Evolutionary conservation across 768 basidiomycete genomes (phyloP).

Genomic region (Collybiopsis confluens): DNA sequence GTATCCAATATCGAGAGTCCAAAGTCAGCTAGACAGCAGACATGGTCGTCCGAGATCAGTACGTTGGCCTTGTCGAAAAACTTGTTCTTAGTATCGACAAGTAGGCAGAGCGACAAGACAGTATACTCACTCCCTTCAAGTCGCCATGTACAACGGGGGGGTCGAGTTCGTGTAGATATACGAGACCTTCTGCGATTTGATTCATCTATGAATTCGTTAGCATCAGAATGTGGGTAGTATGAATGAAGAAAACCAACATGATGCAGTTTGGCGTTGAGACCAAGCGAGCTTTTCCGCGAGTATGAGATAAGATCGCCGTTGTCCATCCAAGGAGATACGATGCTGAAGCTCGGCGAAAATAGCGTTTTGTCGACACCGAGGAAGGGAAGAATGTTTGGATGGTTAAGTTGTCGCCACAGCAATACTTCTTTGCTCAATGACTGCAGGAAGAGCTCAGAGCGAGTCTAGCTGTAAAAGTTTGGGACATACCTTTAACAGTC

Average conservation of each 20-base stretch:
- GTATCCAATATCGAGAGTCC: constrained; percentile 12
- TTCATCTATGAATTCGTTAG: constrained; percentile 13
- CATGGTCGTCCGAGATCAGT: constrained; percentile 19
- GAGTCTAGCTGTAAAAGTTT: too few relatives aligned
- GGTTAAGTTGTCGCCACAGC: constrained; percentile 27
- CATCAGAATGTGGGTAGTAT: constrained; percentile 23
- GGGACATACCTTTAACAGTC: background rate
- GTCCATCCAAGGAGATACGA: constrained; percentile 39
- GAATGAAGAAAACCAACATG: constrained; percentile 10
- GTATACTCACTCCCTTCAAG: constrained; percentile 35
- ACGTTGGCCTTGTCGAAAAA: constrained; percentile 28
- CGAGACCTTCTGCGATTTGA: constrained; percentile 31
- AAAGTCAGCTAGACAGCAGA: constrained; percentile 28
- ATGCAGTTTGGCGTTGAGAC: constrained; percentile 8
- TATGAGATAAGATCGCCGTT: constrained; percentile 22
- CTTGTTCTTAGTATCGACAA: too few relatives aligned
- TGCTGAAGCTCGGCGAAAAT: constrained; percentile 14
- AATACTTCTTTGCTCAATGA: constrained; percentile 16
- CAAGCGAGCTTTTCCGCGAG: constrained; percentile 20
- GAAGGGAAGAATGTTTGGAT: constrained; percentile 27
- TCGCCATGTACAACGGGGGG: constrained; percentile 40
- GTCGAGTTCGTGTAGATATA: constrained; percentile 32
- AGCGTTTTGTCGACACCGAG: constrained; percentile 20
- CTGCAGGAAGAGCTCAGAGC: background rate
- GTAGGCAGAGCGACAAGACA: too few relatives aligned